A percentile compares a stretch with the other conserved stretches of the same genome.
These are phyloP conservation scores for Peronospora destructor DNA, from an alignment of 352 stramenopile species.

Conservation along the genomic window DNA sequence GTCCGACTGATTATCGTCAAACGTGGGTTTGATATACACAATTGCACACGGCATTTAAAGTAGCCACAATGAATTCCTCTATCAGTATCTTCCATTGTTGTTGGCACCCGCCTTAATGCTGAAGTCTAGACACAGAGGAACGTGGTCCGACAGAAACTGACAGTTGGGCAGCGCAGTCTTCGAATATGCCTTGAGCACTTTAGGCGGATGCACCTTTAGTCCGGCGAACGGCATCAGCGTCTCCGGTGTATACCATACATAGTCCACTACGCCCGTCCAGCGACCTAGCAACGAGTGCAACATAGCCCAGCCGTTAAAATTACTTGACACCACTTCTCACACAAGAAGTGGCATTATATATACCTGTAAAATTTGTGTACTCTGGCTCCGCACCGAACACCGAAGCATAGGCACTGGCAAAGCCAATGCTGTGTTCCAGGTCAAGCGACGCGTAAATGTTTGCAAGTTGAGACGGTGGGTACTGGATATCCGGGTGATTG, in stretches of 20 bases:
- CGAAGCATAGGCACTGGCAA: slow-evolving; percentile 92
- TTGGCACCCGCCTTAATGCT: slow-evolving; percentile 58
- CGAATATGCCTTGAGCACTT: slow-evolving; percentile 79
- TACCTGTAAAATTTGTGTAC: slow-evolving; percentile 97
- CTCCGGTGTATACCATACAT: slow-evolving; percentile 96
- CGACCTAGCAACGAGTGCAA: slow-evolving; percentile 35
- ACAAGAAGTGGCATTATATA: background rate
- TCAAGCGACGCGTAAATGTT: slow-evolving; percentile 70
- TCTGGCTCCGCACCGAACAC: slow-evolving; percentile 94
- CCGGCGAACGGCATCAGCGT: slow-evolving; percentile 90
- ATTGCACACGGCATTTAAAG: background rate
- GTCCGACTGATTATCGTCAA: slow-evolving; percentile 8
- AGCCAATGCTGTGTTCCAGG: slow-evolving; percentile 89
- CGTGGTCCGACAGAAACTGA: slow-evolving; percentile 94
- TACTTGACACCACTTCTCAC: background rate
- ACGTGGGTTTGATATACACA: slow-evolving; percentile 4
- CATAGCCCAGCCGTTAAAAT: slow-evolving; percentile 5
- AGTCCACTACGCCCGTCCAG: slow-evolving; percentile 96
- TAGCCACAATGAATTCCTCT: slow-evolving; percentile 18
- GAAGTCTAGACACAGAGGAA: slow-evolving; percentile 89
- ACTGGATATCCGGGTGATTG: slow-evolving; percentile 89
- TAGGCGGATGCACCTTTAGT: slow-evolving; percentile 89
- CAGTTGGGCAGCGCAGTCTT: slow-evolving; percentile 93
- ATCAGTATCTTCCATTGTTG: slow-evolving; percentile 51
- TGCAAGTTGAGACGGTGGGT: slow-evolving; percentile 54